Percentiles rank a stretch among this genome's conserved stretches.
These are phyloP conservation scores for Ilex paraguariensis DNA, from an alignment of 305 asterid species.

Conservation along the genomic window DNA sequence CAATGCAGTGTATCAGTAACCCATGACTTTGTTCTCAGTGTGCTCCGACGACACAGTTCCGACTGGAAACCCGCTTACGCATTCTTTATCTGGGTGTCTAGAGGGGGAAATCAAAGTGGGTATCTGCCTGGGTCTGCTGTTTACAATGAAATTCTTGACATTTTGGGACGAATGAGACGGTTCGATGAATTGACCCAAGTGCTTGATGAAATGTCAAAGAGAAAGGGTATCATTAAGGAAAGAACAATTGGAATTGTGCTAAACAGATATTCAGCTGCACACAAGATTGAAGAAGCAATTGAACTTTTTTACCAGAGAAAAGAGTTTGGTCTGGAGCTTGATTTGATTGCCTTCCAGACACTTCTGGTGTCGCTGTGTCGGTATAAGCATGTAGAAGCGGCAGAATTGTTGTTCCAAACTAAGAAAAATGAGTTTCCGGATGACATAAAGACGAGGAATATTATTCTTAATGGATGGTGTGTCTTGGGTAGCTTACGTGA, in stretches of 20 bases:
- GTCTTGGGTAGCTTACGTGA: conserved; percentile 64
- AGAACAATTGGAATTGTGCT: conserved; percentile 39
- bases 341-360: conserved; percentile 57
- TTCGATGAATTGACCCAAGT: conserved; percentile 45
- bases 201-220: conserved; percentile 72
- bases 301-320: conserved; percentile 42
- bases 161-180: conserved; percentile 51
- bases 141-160: conserved; percentile 58
- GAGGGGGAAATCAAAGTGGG: conserved; percentile 12
- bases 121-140: conserved; percentile 26
- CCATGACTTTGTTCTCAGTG: conserved; percentile 52
- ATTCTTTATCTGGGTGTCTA: conserved; percentile 53
- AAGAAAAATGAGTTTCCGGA: conserved; percentile 33
- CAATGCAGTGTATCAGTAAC: conserved; percentile 30
- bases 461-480: conserved; percentile 82
- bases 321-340: conserved; percentile 40
- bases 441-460: conserved; percentile 70
- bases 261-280: conserved; percentile 56
- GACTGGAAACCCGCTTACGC: conserved; percentile 67
- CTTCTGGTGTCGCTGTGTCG: conserved; percentile 63
- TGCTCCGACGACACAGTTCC: conserved; percentile 62
- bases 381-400: conserved; percentile 73
- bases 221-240: conserved; percentile 33
- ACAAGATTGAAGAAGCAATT: conserved; percentile 61
- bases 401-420: conserved; percentile 54